Evolutionary conservation across 257 asterid species (phyloP).

Genomic region (Solanum tacnaense): DNA sequence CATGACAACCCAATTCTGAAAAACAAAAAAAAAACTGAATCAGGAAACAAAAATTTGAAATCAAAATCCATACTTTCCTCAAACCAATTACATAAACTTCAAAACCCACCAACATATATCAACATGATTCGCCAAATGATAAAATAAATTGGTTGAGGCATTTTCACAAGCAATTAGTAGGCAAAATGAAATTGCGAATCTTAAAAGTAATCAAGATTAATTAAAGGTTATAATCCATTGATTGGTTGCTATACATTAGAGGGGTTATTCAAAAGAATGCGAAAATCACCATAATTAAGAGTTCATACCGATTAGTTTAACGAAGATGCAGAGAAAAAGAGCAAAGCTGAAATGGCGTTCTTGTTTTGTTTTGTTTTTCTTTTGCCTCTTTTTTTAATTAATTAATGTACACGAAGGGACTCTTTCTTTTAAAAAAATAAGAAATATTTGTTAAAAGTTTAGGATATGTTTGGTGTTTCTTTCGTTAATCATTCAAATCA

Average conservation of each 20-base stretch:
- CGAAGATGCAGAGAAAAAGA: not conserved
- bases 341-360: not conserved
- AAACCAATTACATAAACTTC: not conserved
- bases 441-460: not conserved
- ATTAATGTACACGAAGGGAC: too few relatives aligned
- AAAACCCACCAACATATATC: not conserved
- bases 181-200: not conserved
- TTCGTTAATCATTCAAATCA: not conserved
- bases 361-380: not conserved
- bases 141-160: not conserved
- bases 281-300: not conserved
- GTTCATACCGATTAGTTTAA: not conserved
- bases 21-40: not conserved
- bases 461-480: not conserved
- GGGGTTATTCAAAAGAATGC: not conserved
- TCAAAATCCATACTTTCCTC: not conserved
- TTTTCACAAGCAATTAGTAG: not conserved
- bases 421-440: not conserved
- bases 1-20: conserved; percentile 19
- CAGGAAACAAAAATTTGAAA: not conserved
- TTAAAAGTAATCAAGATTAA: not conserved
- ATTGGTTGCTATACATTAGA: not conserved
- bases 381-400: not conserved
- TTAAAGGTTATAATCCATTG: not conserved
- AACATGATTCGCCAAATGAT: not conserved